Evolutionary conservation across 2,329 filamentous ascomycete genomes (phyloP).

Genomic region (Macroventuria anomochaeta): DNA sequence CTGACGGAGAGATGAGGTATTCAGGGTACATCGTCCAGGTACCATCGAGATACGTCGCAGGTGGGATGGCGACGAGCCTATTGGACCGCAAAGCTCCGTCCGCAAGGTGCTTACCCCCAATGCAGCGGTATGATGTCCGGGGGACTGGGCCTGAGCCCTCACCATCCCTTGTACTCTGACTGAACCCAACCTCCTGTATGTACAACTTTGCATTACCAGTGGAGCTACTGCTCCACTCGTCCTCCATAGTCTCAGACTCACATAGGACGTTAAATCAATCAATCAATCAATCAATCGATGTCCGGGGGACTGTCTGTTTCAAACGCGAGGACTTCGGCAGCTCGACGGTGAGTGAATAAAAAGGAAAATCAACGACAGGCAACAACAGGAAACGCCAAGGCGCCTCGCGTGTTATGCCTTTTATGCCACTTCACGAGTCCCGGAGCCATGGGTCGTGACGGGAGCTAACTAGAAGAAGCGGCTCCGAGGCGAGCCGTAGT

Average conservation of each 20-base stretch:
- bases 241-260: too few relatives aligned
- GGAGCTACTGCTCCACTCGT: too few relatives aligned
- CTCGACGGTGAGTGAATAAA: not conserved
- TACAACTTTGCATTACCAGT: too few relatives aligned
- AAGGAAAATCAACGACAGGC: slow-evolving; percentile 5
- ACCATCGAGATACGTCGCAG: not conserved
- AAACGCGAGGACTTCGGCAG: not conserved
- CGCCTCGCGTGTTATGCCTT: not conserved
- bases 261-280: too few relatives aligned
- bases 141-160: too few relatives aligned
- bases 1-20: slow-evolving; percentile 4
- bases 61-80: not conserved
- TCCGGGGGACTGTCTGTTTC: not conserved
- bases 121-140: not conserved
- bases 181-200: too few relatives aligned
- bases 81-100: not conserved
- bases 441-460: not conserved
- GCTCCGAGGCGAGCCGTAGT: slow-evolving; percentile 2
- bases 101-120: not conserved
- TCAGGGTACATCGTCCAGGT: slow-evolving; percentile 1
- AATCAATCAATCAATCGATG: too few relatives aligned
- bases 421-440: not conserved
- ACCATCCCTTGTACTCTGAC: too few relatives aligned
- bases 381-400: not conserved
- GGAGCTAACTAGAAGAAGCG: not conserved